Evolutionary conservation across 2,329 filamentous ascomycete species (phyloP).

Genomic region (Aureobasidium pullulans): DNA sequence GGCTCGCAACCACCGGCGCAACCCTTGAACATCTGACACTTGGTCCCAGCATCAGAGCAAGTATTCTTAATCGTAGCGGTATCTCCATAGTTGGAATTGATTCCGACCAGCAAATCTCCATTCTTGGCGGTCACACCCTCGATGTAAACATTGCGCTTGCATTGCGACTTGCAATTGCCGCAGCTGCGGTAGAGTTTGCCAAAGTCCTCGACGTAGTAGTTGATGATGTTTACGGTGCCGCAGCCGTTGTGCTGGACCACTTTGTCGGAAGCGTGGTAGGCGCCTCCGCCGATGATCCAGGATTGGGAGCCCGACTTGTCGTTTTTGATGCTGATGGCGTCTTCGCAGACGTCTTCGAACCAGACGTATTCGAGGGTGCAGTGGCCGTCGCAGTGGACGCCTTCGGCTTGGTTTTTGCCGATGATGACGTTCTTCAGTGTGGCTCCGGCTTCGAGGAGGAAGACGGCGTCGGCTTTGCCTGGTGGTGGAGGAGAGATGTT

Average conservation of each 20-base stretch:
- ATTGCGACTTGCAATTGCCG: slow-evolving; percentile 40
- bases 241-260: slow-evolving; percentile 38
- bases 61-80: slow-evolving; percentile 36
- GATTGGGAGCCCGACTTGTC: slow-evolving; percentile 17
- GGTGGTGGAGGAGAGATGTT: neutral
- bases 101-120: slow-evolving; percentile 39
- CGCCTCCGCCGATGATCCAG: slow-evolving; percentile 28
- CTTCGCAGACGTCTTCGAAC: slow-evolving; percentile 41
- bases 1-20: slow-evolving; percentile 25
- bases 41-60: slow-evolving; percentile 23
- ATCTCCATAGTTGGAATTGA: slow-evolving; percentile 47
- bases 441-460: slow-evolving; percentile 45
- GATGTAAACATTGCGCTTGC: slow-evolving; percentile 38
- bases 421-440: slow-evolving; percentile 49
- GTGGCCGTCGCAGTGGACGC: slow-evolving; percentile 44
- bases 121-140: slow-evolving; percentile 36
- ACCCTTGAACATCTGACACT: slow-evolving; percentile 25
- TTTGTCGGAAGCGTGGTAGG: slow-evolving; percentile 32
- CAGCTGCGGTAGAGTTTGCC: slow-evolving; percentile 47
- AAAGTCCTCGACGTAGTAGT: slow-evolving; percentile 37
- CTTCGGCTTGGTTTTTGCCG: slow-evolving; percentile 44
- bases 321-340: slow-evolving; percentile 28
- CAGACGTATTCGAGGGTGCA: slow-evolving; percentile 44
- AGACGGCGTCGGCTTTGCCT: slow-evolving; percentile 37
- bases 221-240: slow-evolving; percentile 32